phyloP scores from a whole-genome alignment of 2,329 filamentous ascomycete genomes.

The Botrytis pseudocinerea region DNA sequence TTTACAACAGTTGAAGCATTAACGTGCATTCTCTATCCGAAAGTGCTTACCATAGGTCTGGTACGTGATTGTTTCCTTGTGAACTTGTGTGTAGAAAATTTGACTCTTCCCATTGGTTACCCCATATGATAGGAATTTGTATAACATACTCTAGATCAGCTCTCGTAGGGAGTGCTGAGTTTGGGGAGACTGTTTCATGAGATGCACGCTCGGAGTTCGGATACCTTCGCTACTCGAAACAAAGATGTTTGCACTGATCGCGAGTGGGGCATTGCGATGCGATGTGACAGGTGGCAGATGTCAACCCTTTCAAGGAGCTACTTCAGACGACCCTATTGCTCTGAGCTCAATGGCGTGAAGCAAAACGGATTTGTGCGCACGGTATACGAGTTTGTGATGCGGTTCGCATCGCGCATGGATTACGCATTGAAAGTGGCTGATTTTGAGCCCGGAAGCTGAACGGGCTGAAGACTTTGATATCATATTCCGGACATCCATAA shows the following conservation, averaged over 20 bases:
- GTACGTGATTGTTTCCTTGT: neutral
- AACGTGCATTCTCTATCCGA: neutral
- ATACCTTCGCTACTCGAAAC: neutral
- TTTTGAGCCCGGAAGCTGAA: neutral
- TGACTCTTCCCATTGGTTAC: neutral
- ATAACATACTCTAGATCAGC: neutral
- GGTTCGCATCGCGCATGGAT: neutral
- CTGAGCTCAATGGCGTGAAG: neutral
- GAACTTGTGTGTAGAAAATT: neutral
- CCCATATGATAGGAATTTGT: neutral
- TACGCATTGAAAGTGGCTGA: constrained; percentile 5
- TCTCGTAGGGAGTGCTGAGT: neutral
- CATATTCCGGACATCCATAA: neutral
- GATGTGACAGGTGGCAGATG: neutral
- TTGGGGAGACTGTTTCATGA: neutral
- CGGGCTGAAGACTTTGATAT: neutral
- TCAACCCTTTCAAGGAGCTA: neutral
- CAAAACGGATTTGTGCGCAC: neutral
- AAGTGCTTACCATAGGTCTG: neutral
- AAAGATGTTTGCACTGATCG: constrained; percentile 1
- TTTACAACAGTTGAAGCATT: neutral
- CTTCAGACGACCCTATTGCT: neutral
- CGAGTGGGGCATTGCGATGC: neutral
- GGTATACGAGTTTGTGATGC: neutral
- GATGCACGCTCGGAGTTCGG: neutral